A percentile compares a stretch with the other conserved stretches of the same genome.
Evolutionary conservation across 1,284 basidiomycete species (phyloP).

Genomic region (Leccinum holopus): DNA sequence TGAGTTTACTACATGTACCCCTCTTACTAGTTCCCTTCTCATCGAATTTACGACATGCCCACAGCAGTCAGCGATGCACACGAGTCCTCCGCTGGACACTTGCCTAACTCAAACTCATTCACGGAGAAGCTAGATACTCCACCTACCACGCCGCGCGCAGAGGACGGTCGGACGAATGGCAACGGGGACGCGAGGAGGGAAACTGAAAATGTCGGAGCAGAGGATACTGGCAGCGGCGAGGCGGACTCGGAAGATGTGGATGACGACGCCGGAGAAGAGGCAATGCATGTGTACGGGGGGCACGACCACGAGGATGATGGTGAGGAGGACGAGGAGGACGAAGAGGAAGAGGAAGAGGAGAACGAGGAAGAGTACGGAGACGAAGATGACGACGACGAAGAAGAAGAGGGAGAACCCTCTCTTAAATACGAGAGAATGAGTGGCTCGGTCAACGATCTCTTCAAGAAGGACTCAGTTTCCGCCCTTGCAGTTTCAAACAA

Average conservation of each 20-base stretch:
- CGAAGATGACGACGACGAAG: constrained; percentile 53
- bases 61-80: not conserved
- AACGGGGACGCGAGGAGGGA: constrained; percentile 12
- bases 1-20: constrained; percentile 16
- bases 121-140: constrained; percentile 8
- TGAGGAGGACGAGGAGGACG: constrained; percentile 30
- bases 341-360: constrained; percentile 33
- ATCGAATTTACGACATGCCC: constrained; percentile 14
- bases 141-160: not conserved
- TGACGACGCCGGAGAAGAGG: constrained; percentile 5
- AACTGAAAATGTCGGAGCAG: constrained; percentile 5
- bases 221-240: constrained; percentile 6
- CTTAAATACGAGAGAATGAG: constrained; percentile 89
- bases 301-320: constrained; percentile 19
- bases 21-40: not conserved
- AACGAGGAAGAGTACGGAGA: constrained; percentile 45
- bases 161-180: constrained; percentile 17
- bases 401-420: constrained; percentile 79
- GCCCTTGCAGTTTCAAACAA: constrained; percentile 77
- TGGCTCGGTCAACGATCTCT: constrained; percentile 74
- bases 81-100: not conserved
- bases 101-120: not conserved
- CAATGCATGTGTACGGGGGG: not conserved
- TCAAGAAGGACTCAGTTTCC: constrained; percentile 87
- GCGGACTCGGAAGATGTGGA: constrained; percentile 10